Evolutionary conservation across 441 rosid species (phyloP).

Genomic region (Lepidium campestre): DNA sequence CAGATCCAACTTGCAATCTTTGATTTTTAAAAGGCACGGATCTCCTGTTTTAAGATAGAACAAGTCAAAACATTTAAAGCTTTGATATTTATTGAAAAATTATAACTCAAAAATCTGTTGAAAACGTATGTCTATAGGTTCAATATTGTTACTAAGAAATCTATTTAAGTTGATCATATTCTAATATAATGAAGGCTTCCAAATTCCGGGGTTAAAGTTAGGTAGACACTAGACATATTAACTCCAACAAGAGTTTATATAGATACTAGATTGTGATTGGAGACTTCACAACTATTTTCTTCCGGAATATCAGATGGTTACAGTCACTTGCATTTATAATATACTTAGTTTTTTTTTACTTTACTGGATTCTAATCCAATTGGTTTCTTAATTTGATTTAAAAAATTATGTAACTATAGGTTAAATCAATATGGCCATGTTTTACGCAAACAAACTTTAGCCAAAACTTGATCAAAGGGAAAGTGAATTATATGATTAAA

Average conservation of each 20-base stretch:
- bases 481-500: too few relatives aligned
- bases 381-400: neutral
- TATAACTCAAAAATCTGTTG: neutral
- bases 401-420: neutral
- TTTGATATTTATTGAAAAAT: neutral
- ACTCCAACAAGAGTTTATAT: neutral
- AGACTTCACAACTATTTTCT: neutral
- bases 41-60: slow-evolving; percentile 9
- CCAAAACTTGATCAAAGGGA: neutral
- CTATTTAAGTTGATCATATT: neutral
- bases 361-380: neutral
- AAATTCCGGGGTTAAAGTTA: neutral
- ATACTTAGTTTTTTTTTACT: too few relatives aligned
- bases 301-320: neutral
- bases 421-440: neutral
- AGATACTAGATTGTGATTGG: neutral
- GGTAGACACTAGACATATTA: neutral
- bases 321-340: neutral
- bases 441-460: neutral
- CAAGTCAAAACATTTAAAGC: slow-evolving; percentile 25
- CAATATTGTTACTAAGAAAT: neutral
- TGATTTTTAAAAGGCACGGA: slow-evolving; percentile 21
- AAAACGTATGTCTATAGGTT: neutral
- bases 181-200: neutral
- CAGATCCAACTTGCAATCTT: slow-evolving; percentile 17